Base-by-base conservation (phyloP, 768 basidiomycete genomes). In the Psilocybe subaeruginosa region DNA sequence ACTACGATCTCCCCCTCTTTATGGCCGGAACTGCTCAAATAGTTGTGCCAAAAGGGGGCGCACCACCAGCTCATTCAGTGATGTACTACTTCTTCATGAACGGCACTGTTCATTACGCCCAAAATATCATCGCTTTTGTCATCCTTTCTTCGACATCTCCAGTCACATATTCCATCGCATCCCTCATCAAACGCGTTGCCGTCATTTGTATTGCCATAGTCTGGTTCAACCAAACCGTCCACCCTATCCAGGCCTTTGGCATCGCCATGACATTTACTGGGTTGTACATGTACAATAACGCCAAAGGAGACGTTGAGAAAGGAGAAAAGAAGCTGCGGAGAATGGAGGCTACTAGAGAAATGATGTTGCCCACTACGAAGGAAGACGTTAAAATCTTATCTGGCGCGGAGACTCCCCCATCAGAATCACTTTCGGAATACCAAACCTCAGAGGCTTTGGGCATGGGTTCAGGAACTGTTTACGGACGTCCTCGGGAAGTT, bases 161-260 rank as follows among this genome's bases (percentile, higher is more conserved):
- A 17, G 97, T 99, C 66, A 99, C 97, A 0, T 99, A 99, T 77
- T 97, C 94, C 55, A 99, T 99, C 73, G 97, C 97, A 2, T 97
- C 95, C 3, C 87, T 99, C 69, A 87, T 98, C 78, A 99, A 99
- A 76, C 94, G 97, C 27, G 95, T 99, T 58, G 95, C 89, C 49
- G 97, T 99, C 69, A 99, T 99, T 70, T 96, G 95, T 78, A 91
- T 98, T 68, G 97, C 97, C 17, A 92, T 99, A 71, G 80, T 95
- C 54, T 99, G 97, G 97, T 99, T 98, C 79, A 88, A 84, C 58
- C 97, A 98, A 77, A 72, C 81, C 37, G 86, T 98, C 16, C 91
- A 96, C 62, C 85, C 84, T 8, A 69, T 97, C 17, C 95, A 98
- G 75, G 95, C 84, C 3, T 70, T 92, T 52, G 97, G 97, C n/a